phyloP scores from a whole-genome alignment of 148 eudicot genomes.

The Chenopodium suecicum region DNA sequence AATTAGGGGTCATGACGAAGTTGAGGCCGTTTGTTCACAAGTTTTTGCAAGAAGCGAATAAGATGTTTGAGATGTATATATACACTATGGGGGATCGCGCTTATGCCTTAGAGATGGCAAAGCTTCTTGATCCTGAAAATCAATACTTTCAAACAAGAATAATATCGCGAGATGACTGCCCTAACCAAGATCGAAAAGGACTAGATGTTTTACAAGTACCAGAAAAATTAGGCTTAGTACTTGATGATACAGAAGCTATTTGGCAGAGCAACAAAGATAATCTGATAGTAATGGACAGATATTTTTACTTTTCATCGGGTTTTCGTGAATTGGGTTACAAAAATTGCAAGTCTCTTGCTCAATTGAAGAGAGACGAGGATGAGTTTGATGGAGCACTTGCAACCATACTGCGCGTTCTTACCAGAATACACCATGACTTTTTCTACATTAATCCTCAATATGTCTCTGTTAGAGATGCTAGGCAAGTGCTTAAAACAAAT shows the following conservation, averaged over 20 bases:
- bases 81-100: constrained; percentile 83
- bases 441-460: constrained; percentile 28
- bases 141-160: constrained; percentile 55
- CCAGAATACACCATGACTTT: constrained; percentile 53
- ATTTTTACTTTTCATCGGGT: constrained; percentile 71
- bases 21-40: constrained; percentile 75
- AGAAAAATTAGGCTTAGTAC: constrained; percentile 65
- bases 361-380: constrained; percentile 63
- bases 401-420: constrained; percentile 55
- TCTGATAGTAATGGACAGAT: constrained; percentile 82
- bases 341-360: constrained; percentile 53
- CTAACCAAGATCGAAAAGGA: constrained; percentile 57
- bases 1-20: constrained; percentile 68
- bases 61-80: constrained; percentile 78
- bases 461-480: neutral
- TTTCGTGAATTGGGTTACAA: constrained; percentile 55
- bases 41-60: constrained; percentile 70
- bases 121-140: constrained; percentile 55
- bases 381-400: constrained; percentile 79
- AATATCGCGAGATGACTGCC: constrained; percentile 68
- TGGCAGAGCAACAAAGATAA: constrained; percentile 76
- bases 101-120: constrained; percentile 78
- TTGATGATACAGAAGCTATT: constrained; percentile 81
- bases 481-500: constrained; percentile 43
- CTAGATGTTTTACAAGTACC: constrained; percentile 69